Evolutionary conservation across 2,329 filamentous ascomycete species (phyloP).

Genomic region (Fusarium sp.): DNA sequence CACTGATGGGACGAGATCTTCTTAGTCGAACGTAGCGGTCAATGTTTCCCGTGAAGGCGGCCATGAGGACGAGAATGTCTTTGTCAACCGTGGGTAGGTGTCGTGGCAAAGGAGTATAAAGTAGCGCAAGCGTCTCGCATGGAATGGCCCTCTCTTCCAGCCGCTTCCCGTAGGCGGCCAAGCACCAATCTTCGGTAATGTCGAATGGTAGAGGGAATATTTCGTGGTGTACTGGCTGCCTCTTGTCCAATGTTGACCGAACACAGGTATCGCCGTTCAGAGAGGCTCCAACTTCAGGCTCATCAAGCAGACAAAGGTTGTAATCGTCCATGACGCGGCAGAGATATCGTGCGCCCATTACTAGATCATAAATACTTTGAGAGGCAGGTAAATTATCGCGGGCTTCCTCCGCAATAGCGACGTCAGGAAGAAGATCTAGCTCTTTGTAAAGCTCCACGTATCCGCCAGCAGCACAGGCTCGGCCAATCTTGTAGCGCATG

Average conservation of each 20-base stretch:
- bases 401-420: conserved; percentile 53
- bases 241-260: neutral
- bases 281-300: neutral
- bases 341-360: conserved; percentile 41
- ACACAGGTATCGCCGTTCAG: conserved; percentile 24
- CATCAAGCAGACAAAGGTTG: conserved; percentile 3
- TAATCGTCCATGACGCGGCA: conserved; percentile 53
- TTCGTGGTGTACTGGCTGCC: neutral
- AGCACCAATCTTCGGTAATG: conserved; percentile 12
- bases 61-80: conserved; percentile 49
- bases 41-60: conserved; percentile 51
- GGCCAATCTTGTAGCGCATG: conserved; percentile 51
- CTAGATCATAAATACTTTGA: conserved; percentile 43
- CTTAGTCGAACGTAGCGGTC: conserved; percentile 51
- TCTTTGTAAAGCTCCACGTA: conserved; percentile 49
- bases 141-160: neutral
- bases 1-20: conserved; percentile 29
- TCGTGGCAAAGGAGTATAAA: conserved; percentile 44
- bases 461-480: conserved; percentile 52
- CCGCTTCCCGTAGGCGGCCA: neutral
- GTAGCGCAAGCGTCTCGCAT: neutral
- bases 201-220: neutral
- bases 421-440: conserved; percentile 51
- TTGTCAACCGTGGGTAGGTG: conserved; percentile 51
- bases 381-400: conserved; percentile 39